Conservation (phyloP, 257 asterid species). For the Ajuga chamaepitys region DNA sequence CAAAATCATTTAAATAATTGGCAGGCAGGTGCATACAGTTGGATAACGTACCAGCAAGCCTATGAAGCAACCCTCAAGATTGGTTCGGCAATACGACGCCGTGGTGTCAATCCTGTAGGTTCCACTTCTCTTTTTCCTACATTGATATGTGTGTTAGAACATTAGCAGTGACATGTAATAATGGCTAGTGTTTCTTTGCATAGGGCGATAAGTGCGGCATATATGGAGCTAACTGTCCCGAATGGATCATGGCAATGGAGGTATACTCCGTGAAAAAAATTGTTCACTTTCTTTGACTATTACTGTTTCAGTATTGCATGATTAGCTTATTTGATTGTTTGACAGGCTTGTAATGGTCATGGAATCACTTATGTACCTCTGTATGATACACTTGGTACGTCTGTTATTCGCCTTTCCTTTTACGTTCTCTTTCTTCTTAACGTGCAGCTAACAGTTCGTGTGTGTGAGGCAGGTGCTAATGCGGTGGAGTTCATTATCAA, state of each 20-base stretch:
- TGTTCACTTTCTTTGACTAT: neutral
- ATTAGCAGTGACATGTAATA: neutral
- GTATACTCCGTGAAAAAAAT: conserved; percentile 17
- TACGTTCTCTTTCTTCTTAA: neutral
- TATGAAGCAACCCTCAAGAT: conserved; percentile 41
- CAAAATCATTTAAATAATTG: neutral
- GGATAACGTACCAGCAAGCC: conserved; percentile 59
- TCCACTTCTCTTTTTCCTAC: neutral
- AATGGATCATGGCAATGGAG: conserved; percentile 95
- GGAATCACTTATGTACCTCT: conserved; percentile 75
- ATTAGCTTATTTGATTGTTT: conserved; percentile 4
- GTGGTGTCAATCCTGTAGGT: conserved; percentile 70
- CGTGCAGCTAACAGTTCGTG: too few species aligned
- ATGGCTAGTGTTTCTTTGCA: neutral
- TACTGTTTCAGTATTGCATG: neutral
- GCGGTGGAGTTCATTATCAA: conserved; percentile 93
- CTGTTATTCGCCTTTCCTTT: neutral
- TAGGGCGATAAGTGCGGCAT: conserved; percentile 91
- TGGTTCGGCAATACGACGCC: conserved; percentile 73
- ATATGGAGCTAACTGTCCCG: conserved; percentile 78
- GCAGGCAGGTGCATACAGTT: conserved; percentile 65
- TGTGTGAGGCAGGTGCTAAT: conserved; percentile 56
- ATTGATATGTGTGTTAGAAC: neutral
- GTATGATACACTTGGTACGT: conserved; percentile 87
- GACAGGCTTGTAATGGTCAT: conserved; percentile 85